phyloP scores from a whole-genome alignment of 805 yeast genomes.

The Jamesozyma hellenica region DNA sequence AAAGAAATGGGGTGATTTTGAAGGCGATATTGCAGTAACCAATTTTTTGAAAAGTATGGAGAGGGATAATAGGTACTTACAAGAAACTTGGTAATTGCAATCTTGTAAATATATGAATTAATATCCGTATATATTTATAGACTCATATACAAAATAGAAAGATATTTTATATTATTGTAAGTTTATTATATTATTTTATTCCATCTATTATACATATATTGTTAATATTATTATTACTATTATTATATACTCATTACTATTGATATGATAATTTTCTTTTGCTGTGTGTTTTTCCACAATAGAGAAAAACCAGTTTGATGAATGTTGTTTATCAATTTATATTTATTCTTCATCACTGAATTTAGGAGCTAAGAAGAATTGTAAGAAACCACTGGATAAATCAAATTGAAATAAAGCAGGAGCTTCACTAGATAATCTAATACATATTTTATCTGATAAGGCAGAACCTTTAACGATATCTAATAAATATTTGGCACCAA shows the following conservation, averaged over 20 bases:
- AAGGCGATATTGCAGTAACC: constrained; percentile 37
- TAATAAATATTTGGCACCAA: constrained; percentile 82
- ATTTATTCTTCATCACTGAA: constrained; percentile 86
- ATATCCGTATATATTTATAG: too few relatives aligned
- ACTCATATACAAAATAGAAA: too few relatives aligned
- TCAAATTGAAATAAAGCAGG: constrained; percentile 93
- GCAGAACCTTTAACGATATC: constrained; percentile 89
- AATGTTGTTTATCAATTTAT: too few relatives aligned
- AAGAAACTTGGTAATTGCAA: constrained; percentile 70
- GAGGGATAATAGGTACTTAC: constrained; percentile 54
- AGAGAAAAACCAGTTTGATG: too few relatives aligned
- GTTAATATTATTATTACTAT: too few relatives aligned
- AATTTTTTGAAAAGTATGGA: constrained; percentile 51
- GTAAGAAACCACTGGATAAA: constrained; percentile 75
- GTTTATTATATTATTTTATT: too few relatives aligned
- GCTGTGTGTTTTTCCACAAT: too few relatives aligned
- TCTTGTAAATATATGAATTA: too few relatives aligned
- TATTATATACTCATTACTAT: too few relatives aligned
- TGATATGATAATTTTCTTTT: too few relatives aligned
- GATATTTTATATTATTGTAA: too few relatives aligned
- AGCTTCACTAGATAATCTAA: constrained; percentile 79
- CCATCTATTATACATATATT: too few relatives aligned
- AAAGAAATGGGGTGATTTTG: constrained; percentile 34
- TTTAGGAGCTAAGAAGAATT: constrained; percentile 96
- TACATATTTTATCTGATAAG: constrained; percentile 64